Base-by-base conservation (phyloP, 108 stramenopile species). In the Cyclotella choctawhatcheeana region DNA sequence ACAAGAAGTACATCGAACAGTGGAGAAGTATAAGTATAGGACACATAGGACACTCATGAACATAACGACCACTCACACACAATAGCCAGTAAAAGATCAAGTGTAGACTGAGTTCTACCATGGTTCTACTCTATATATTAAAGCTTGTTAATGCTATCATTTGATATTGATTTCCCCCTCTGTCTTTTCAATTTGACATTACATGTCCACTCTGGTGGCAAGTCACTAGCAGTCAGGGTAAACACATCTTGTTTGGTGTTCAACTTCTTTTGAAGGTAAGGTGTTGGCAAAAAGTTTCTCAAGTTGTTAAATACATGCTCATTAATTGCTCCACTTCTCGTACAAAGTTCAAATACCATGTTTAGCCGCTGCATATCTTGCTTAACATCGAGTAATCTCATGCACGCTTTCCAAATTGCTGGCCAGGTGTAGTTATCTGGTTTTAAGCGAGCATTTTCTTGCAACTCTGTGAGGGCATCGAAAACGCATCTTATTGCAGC, bases 351-450 rank as follows among this genome's bases (percentile, higher is more conserved):
- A 56, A 79, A 79, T 18, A 79, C 43, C 24, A 33, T 64, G 43
- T 79, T 72, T 7, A 79, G 67, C 65, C 60, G 48, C 18, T 44
- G 44, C 30, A 79, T 63, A 58, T 79, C 71, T 20, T 60, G 65
- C 14, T 72, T 29, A 6, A 48, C 31, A 50, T 72, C 59, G 25
- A 79, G 78, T 5, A 67, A 60, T 40, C 64, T 72, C 40, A 60
- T 51, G 35, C 76, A 77, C 14, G 71, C 71, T 48, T 73, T 77
- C 81, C 75, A 77, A 29, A 82, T 52, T 0, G 76, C 69, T 6
- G 81, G 75, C 71, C 76, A 82, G 13, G 76, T 82, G 44, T 82
- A 82, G 32, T 14, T 29, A 62, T 82, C 76, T 16, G 71, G 56
- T 22, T 34, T 24, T 64, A 82, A 50, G 22, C 71, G 34, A 0